Percentiles rank a stretch among this genome's conserved stretches.
phyloP scores from a whole-genome alignment of 495 filamentous ascomycete species.

The Trypethelium eluteriae region DNA sequence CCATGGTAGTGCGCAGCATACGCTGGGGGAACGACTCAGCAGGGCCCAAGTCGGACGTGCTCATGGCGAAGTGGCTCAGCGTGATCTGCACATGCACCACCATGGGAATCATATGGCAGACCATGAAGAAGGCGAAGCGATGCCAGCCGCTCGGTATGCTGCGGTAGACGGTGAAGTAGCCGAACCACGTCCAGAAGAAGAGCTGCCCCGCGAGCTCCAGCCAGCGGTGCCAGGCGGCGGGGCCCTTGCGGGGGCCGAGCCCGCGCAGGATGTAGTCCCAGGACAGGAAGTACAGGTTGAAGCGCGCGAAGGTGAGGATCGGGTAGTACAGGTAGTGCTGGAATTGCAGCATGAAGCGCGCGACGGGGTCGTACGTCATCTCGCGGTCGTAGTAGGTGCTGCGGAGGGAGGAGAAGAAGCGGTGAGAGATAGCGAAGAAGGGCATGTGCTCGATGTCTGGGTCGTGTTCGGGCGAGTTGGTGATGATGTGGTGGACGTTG shows the following conservation, averaged over 20 bases:
- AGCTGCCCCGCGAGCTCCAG: slow-evolving; percentile 72
- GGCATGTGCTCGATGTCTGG: slow-evolving; percentile 96
- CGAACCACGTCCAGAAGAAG: slow-evolving; percentile 94
- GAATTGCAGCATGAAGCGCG: slow-evolving; percentile 61
- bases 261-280: slow-evolving; percentile 73
- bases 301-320: slow-evolving; percentile 76
- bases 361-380: slow-evolving; percentile 74
- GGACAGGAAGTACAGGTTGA: slow-evolving; percentile 82
- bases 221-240: slow-evolving; percentile 83
- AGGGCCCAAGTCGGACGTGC: slow-evolving; percentile 78
- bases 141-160: slow-evolving; percentile 61
- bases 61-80: slow-evolving; percentile 95
- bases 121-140: slow-evolving; percentile 67
- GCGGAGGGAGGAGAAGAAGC: slow-evolving; percentile 65
- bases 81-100: slow-evolving; percentile 94
- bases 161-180: slow-evolving; percentile 74
- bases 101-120: slow-evolving; percentile 81
- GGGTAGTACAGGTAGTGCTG: slow-evolving; percentile 84
- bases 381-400: slow-evolving; percentile 85
- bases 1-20: slow-evolving; percentile 97
- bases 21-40: slow-evolving; percentile 90
- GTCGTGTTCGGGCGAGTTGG: slow-evolving; percentile 93
- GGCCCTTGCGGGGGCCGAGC: slow-evolving; percentile 70
- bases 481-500: slow-evolving; percentile 97
- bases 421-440: slow-evolving; percentile 86